These are phyloP conservation scores for Glebionis coronaria DNA, from an alignment of 129 eudicot species.

Conservation along the genomic window DNA sequence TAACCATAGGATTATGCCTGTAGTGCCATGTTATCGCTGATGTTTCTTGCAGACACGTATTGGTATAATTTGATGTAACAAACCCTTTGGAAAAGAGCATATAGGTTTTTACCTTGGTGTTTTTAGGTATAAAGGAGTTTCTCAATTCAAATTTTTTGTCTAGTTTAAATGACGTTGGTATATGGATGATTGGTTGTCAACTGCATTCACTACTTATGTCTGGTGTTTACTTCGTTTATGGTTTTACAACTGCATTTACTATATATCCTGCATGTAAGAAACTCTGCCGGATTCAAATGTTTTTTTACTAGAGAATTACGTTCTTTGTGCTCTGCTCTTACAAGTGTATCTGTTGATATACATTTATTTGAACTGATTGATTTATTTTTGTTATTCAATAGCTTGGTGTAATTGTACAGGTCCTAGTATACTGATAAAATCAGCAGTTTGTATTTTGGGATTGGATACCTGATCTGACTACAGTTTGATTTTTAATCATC, in stretches of 20 bases:
- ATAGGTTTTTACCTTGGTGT: not conserved
- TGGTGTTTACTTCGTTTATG: not conserved
- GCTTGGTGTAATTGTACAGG: not conserved
- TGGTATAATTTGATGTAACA: no score
- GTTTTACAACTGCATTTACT: slow-evolving; percentile 2
- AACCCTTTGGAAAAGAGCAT: no score
- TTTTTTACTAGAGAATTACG: not conserved
- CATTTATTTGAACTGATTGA: not conserved
- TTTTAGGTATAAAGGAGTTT: not conserved
- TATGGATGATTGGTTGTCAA: no score
- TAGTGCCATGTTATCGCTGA: no score
- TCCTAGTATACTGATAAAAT: not conserved
- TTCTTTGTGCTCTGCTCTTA: not conserved
- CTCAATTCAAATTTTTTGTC: no score
- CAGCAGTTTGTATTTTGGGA: not conserved
- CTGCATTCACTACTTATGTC: no score
- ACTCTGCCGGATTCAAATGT: no score
- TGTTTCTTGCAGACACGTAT: no score
- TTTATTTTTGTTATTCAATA: not conserved
- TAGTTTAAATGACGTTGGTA: no score
- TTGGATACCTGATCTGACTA: not conserved
- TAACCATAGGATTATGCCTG: no score
- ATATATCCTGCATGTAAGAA: not conserved
- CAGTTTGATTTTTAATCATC: no score
- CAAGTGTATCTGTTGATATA: not conserved